Evolutionary conservation across 805 yeast genomes (phyloP), one percentile per base, ranked within the genome.

Genomic region (Lachancea thermotolerans): DNA sequence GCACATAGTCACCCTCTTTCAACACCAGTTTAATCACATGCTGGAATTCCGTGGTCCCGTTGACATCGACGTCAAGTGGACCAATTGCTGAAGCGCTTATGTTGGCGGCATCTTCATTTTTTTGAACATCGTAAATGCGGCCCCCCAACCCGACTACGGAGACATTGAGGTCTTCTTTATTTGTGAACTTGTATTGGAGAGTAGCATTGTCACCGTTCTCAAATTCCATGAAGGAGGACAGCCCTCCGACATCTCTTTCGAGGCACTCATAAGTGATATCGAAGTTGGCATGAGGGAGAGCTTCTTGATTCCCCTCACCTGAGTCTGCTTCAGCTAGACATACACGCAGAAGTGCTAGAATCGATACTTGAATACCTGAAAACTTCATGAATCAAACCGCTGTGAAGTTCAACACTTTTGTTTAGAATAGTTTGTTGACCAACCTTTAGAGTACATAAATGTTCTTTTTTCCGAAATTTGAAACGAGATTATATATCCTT

Each of bases 141-240:
- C 93, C 93, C 44, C 86, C 83, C 45, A 82, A 77, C 47, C 88
- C 93, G 39, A 79, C 75, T 45, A 85, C 64, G 16, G 74, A 67
- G 35, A 76, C 69, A 4, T 71, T 71, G 12, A 58, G 64, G 6
- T 73, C 75, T 51, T 81, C 85, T 32, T 71, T 65, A 58, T 82
- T 82, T 41, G 61, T 55, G 48, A 82, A 71, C 7, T 70, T 64
- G 60, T 80, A 82, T 16, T 62, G 64, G 44, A 85, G 58, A 2
- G 78, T 64, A 32, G 78, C 63, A 25, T 70, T 66, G 33, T 83
- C 82, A 29, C 82, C 82, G 52, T 75, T 74, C 58, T 49, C 69
- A 62, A 57, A 75, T 68, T 57, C 62, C n/a, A 55, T 36, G 18
- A 75, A 67, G 25, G 69, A 76, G 16, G 68, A 54, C 4, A 68